Evolutionary conservation across 257 asterid genomes (phyloP), one percentile per base, ranked within the genome.

Genomic region (Nicotiana tomentosiformis): DNA sequence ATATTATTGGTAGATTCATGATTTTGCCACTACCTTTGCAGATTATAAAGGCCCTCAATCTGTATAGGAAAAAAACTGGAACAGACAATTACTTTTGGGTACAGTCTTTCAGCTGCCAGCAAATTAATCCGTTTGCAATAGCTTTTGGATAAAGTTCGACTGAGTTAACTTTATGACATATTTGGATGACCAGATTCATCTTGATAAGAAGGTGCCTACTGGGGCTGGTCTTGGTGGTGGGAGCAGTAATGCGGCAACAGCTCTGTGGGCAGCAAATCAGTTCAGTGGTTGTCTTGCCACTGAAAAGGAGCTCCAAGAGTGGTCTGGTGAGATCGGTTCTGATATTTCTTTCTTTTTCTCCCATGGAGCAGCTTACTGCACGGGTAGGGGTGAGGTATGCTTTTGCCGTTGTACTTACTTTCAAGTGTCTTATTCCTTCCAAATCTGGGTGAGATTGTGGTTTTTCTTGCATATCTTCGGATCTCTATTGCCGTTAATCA

Each of bases 181-280:
- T 70, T 78, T 61, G 18, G 39, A 18, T 76, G 55, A 55, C 11
- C 86, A 96, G 99, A 82, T 96, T 88, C 98, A 96, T 90, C 97
- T 96, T 16, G 98, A 96, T 83, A 96, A 96, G 90, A 93, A 86
- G 84, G 99, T 96, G 82, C 99, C 98, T 3, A 93, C 98, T 3
- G 99, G 99, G 33, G 99, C 99, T 35, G 99, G 99, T 66, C 95
- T 96, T 66, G 99, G 99, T 68, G 99, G 99, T 35, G 99, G 99
- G 83, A 96, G 99, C 88, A 92, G 99, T 84, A 96, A 96, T 90
- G 99, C 99, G 76, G 99, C 99, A 66, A 96, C 99, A 83, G 94
- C 99, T 80, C 89, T 96, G 83, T 96, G 99, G 99, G 99, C 99
- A 37, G 99, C 99, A 78, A 96, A 96, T 90, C 97, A 94, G 88